Conservation (phyloP, 371 early-diverging fungal species). For the Mortierella sp. region DNA sequence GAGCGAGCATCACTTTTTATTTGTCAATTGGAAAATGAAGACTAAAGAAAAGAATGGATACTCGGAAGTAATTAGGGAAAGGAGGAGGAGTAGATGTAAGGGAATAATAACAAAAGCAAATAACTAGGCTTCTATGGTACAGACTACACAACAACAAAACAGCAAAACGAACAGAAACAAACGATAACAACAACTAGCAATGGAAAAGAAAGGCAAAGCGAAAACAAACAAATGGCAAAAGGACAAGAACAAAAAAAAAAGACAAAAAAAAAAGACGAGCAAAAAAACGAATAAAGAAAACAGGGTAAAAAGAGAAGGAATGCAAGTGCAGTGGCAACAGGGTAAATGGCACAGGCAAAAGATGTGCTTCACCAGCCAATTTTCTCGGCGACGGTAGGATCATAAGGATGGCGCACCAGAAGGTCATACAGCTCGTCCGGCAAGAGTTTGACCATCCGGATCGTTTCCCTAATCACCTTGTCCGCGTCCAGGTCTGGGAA, state of each 20-base stretch:
- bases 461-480: conserved; percentile 73
- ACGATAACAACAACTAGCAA: not conserved
- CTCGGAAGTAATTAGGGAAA: not conserved
- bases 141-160: not conserved
- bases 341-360: no score
- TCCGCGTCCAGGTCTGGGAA: conserved; percentile 85
- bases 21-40: not conserved
- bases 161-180: not conserved
- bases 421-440: conserved; percentile 82
- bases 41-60: not conserved
- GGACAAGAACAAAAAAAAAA: not conserved
- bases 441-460: conserved; percentile 71
- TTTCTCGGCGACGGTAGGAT: conserved; percentile 67
- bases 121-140: conserved; percentile 7
- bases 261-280: not conserved
- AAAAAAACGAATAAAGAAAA: not conserved
- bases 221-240: not conserved
- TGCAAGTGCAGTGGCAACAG: not conserved
- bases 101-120: not conserved
- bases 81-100: no score
- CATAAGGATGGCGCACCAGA: conserved; percentile 84
- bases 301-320: not conserved
- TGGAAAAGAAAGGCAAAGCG: not conserved
- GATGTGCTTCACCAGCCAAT: conserved; percentile 20
- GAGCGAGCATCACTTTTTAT: not conserved